These are phyloP conservation scores for Helotiales sp. DNA, from an alignment of 2,329 filamentous ascomycete genomes.

Conservation along the genomic window DNA sequence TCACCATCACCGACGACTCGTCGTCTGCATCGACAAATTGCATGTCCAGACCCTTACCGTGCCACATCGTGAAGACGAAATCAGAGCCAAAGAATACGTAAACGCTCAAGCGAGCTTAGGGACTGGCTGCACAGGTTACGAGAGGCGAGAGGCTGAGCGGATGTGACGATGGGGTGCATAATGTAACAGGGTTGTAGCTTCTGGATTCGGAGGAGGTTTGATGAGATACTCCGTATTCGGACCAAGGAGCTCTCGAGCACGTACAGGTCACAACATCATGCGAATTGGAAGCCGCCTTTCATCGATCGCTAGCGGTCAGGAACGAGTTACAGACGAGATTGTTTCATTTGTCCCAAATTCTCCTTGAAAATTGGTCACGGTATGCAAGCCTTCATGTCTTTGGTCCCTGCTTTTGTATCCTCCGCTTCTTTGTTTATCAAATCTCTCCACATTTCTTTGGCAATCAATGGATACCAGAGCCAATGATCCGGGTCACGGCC, in stretches of 20 bases:
- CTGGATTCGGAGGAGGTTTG: not conserved
- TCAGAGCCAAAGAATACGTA: not conserved
- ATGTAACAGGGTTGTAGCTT: slow-evolving; percentile 16
- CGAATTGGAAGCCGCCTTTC: not conserved
- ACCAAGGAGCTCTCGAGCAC: not conserved
- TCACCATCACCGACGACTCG: slow-evolving; percentile 21
- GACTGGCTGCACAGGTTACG: not conserved
- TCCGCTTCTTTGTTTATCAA: not conserved
- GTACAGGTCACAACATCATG: not conserved
- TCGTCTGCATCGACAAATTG: slow-evolving; percentile 21
- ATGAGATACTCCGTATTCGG: slow-evolving; percentile 2
- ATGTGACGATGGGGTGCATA: slow-evolving; percentile 21
- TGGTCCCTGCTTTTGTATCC: not conserved
- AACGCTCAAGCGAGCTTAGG: slow-evolving; percentile 10
- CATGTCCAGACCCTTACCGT: not conserved
- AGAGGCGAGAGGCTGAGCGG: slow-evolving; percentile 12
- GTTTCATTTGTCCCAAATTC: not conserved
- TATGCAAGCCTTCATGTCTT: not conserved
- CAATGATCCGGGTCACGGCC: not conserved
- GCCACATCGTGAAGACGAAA: not conserved
- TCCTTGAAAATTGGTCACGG: not conserved
- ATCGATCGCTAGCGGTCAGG: not conserved
- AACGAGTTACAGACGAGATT: not conserved
- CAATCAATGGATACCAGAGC: not conserved
- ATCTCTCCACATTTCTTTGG: not conserved